A percentile compares a stretch with the other conserved stretches of the same genome.
phyloP scores from a whole-genome alignment of 495 filamentous ascomycete genomes.

The Xylaria palmicola region DNA sequence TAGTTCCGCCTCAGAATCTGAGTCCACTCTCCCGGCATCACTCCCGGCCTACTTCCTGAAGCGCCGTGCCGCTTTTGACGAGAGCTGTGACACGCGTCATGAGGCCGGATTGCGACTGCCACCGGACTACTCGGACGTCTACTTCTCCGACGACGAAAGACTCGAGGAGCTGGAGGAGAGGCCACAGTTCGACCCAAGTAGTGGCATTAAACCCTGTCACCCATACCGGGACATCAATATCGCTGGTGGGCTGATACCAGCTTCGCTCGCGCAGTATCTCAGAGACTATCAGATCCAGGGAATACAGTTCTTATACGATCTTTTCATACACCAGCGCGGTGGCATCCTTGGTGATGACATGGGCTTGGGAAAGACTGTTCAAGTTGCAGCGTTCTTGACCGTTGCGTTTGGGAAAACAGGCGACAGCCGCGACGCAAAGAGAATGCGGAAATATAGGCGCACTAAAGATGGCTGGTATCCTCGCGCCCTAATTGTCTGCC shows the following conservation, averaged over 20 bases:
- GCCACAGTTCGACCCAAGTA: conserved; percentile 60
- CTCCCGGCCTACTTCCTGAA: conserved; percentile 49
- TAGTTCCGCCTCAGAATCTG: conserved; percentile 17
- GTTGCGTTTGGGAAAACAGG: conserved; percentile 94
- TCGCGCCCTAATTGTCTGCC: conserved; percentile 80
- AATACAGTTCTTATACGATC: conserved; percentile 79
- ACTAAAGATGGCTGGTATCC: conserved; percentile 74
- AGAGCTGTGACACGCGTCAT: conserved; percentile 54
- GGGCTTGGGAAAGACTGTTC: conserved; percentile 95
- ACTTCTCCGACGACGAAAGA: conserved; percentile 84
- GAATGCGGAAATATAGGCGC: conserved; percentile 87
- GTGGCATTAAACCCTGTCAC: conserved; percentile 56
- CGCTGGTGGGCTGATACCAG: conserved; percentile 83
- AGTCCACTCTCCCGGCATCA: background rate
- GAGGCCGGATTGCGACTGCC: conserved; percentile 73
- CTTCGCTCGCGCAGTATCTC: conserved; percentile 88
- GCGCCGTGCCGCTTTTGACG: conserved; percentile 59
- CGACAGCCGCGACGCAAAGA: conserved; percentile 81
- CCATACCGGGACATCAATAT: conserved; percentile 73
- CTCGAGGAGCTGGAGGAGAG: conserved; percentile 62
- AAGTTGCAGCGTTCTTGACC: conserved; percentile 92
- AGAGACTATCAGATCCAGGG: conserved; percentile 90
- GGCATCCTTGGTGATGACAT: conserved; percentile 94
- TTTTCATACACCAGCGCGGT: conserved; percentile 90
- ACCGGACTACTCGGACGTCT: conserved; percentile 74